Conservation (phyloP, 2,329 filamentous ascomycete species). For the Alternaria longipes region DNA sequence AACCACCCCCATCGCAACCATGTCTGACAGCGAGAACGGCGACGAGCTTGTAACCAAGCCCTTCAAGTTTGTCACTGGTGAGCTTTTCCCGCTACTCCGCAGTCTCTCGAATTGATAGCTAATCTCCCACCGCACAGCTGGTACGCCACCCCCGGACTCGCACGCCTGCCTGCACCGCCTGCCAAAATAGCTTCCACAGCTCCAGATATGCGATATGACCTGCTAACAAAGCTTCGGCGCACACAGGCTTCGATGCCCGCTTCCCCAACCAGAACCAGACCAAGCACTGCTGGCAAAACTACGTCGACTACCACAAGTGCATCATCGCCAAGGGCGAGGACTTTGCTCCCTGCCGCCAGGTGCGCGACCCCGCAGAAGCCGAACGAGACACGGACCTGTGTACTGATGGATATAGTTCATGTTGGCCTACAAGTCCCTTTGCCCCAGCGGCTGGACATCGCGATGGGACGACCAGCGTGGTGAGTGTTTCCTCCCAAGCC, state of each 20-base stretch:
- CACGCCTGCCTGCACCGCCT: constrained; percentile 13
- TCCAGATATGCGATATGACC: constrained; percentile 12
- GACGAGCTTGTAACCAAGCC: constrained; percentile 95
- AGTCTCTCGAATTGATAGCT: constrained; percentile 32
- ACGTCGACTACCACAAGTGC: constrained; percentile 99
- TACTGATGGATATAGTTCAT: constrained; percentile 73
- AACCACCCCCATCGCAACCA: constrained; percentile 65
- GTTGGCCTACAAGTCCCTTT: constrained; percentile 95
- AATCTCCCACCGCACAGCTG: constrained; percentile 48
- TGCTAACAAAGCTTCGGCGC: constrained; percentile 35
- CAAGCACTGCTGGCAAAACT: constrained; percentile 99
- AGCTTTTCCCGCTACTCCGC: constrained; percentile 51
- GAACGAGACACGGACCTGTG: background rate
- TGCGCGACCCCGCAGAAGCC: constrained; percentile 54
- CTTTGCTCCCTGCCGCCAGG: constrained; percentile 96
- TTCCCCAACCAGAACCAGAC: constrained; percentile 98
- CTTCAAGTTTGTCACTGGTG: constrained; percentile 99
- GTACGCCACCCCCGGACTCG: constrained; percentile 44
- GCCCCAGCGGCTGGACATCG: constrained; percentile 91
- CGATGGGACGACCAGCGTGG: constrained; percentile 98
- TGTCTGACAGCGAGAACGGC: constrained; percentile 76
- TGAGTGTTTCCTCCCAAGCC: constrained; percentile 57
- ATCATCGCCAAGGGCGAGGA: constrained; percentile 98
- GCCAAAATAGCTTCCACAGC: constrained; percentile 3
- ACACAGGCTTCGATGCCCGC: constrained; percentile 92